Evolutionary conservation across 2,329 filamentous ascomycete species (phyloP), one percentile per base, ranked within the genome.

Genomic region (Pseudonectria foliicola): DNA sequence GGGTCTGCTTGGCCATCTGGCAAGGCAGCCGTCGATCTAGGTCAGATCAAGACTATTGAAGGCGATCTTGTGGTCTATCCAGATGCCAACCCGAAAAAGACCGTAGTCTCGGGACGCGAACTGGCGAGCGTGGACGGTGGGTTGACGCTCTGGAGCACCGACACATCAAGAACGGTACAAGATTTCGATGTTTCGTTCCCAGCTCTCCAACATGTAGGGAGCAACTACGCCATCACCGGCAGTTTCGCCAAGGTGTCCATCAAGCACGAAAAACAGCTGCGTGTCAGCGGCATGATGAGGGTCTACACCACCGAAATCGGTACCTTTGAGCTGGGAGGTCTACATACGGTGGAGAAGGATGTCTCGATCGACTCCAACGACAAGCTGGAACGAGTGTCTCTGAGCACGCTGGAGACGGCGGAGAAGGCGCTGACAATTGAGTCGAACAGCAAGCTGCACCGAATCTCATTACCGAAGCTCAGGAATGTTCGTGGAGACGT

Each of bases 31-130:
- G 39, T 54, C 32, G 51, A 54, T 25, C 41, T 54, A 4, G 52
- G 52, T 25, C 38, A 43, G 10, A 29, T 53, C 7, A 34, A 27
- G 5, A 44, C 46, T 12, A 38, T 54, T 8, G 43, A 45, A 3
- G 48, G 50, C 7, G 40, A 46, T 27, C 24, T 54, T 5, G 45
- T 53, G 6, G 52, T 54, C 7, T 54, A 54, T 39, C 48, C 52
- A 13, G 38, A 50, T 13, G 32, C 39, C 8, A 27, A 37, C 5
- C 49, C 46, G 4, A 46, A 51, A 28, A 50, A 52, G 38, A 54
- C 49, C 4, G 39, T 35, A 3, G 38, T 53, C 3, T 39, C 42
- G 14, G 52, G 42, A 6, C 31, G 46, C 12, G 44, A 35, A 11
- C 42, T 54, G 5, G 44, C 48, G 31, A 45, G 39, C 7, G 28